Base-by-base conservation (phyloP, 1,284 basidiomycete genomes). In the Leccinum angustisporum region DNA sequence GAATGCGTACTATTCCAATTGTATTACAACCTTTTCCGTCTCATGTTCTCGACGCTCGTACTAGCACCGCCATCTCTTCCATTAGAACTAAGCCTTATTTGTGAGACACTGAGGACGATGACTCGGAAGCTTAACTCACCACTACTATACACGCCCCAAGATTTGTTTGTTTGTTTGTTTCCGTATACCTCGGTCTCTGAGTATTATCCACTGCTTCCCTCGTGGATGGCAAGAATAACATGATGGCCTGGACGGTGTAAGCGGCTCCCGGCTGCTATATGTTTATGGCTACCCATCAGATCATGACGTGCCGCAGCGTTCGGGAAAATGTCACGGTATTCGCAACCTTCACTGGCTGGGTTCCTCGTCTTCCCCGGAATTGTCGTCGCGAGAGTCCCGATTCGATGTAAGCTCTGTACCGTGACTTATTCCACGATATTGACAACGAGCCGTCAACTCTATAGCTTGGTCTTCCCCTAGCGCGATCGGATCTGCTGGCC, bases 401-500 rank as follows among this genome's bases (percentile, higher is more conserved):
- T 97, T 76, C 96, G 95, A 66, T 79, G 92, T 94, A 72, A 79
- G 92, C 82, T 30, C 27, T 60, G 52, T 14, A 16, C 50, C 34
- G 34, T 36, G 34, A 36, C 34, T 36, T 27, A 62, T 31, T 27
- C 11, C 34, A 30, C 52, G 50, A 34, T 54, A 21, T 48, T 58
- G 50, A 54, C 46, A 21, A 6, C 6, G 8, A 63, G 55, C 54
- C 54, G 51, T 53, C 53, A 33, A 53, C 52, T 46, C 60, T 36
- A 36, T 67, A 95, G 92, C 86, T 53, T 98, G 95, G 95, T 95
- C 93, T 53, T 88, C 95, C 30, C 96, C 97, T 4, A 92, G 91
- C 71, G 97, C 96, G 0, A 97, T 98, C 59, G 96, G 95, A 18
- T 90, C 95, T n/a, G 97, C 92, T 11, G 97, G 97, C 25, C 0